phyloP scores from a whole-genome alignment of 768 basidiomycete genomes.

The Kwoniella dendrophila region DNA sequence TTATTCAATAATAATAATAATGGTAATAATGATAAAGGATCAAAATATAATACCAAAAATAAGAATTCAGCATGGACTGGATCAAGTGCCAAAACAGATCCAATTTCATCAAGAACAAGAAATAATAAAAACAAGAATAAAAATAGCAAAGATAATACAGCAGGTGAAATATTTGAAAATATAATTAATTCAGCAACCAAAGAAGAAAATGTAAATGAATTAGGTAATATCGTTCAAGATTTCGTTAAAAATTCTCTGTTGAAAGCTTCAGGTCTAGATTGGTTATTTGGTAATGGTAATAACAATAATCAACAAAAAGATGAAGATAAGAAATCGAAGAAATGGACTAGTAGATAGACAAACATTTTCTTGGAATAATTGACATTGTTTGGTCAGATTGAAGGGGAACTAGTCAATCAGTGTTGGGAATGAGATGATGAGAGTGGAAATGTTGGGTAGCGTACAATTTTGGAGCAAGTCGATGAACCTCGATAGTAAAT shows the following conservation, averaged over 20 bases:
- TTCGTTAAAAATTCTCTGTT: slow-evolving; percentile 36
- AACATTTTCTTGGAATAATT: too few species aligned
- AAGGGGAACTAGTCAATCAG: too few species aligned
- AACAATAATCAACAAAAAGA: slow-evolving; percentile 3
- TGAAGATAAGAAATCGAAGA: slow-evolving; percentile 10
- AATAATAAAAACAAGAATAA: slow-evolving; percentile 14
- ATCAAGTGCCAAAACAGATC: slow-evolving; percentile 10
- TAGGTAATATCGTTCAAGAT: slow-evolving; percentile 32
- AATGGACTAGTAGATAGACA: slow-evolving; percentile 12
- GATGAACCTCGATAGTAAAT: too few species aligned
- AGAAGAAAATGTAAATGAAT: slow-evolving; percentile 2
- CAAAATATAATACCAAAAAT: slow-evolving; percentile 4
- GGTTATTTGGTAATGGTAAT: slow-evolving; percentile 18
- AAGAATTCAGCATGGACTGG: slow-evolving; percentile 1
- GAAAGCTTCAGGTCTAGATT: slow-evolving; percentile 37
- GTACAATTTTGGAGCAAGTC: too few species aligned
- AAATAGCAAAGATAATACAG: background rate
- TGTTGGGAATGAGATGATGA: too few species aligned
- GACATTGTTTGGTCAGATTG: too few species aligned
- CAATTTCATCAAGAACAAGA: slow-evolving; percentile 27
- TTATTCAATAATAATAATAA: slow-evolving; percentile 19
- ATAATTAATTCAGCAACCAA: slow-evolving; percentile 30
- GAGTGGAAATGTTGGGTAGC: too few species aligned
- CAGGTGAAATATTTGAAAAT: slow-evolving; percentile 33
- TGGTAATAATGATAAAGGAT: too few species aligned